These are phyloP conservation scores for Botrytis pseudocinerea DNA, from an alignment of 2,329 filamentous ascomycete species.

Conservation along the genomic window DNA sequence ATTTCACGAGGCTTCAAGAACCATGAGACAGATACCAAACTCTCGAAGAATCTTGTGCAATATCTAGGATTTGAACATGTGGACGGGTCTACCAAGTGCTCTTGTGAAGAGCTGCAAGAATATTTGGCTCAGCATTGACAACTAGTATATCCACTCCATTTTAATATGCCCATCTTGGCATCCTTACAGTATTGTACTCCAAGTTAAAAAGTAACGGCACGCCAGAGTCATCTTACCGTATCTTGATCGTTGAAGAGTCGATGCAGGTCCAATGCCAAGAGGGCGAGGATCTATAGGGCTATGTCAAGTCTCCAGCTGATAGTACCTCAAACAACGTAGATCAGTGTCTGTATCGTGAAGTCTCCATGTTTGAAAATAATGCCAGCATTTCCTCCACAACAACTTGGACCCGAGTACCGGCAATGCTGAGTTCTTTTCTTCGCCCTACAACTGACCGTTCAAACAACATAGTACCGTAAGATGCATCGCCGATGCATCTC, in stretches of 20 bases:
- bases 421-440: not conserved
- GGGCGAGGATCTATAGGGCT: not conserved
- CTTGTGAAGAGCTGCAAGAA: not conserved
- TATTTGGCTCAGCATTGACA: not conserved
- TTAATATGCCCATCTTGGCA: not conserved
- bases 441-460: not conserved
- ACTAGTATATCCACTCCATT: not conserved
- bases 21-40: not conserved
- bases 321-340: not conserved
- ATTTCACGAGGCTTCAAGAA: not conserved
- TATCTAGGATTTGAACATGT: not conserved
- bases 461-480: not conserved
- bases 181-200: not conserved
- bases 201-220: too few species aligned
- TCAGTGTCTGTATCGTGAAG: not conserved
- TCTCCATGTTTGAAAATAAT: not conserved
- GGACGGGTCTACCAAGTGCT: not conserved
- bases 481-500: not conserved
- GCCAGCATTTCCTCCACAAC: not conserved
- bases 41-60: not conserved
- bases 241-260: not conserved
- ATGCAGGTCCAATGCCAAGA: not conserved
- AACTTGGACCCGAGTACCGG: not conserved
- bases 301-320: not conserved
- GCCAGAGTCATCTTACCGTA: not conserved